A percentile compares a stretch with the other conserved stretches of the same genome.
phyloP scores from a whole-genome alignment of 2,329 filamentous ascomycete genomes.

The Trichoderma breve region DNA sequence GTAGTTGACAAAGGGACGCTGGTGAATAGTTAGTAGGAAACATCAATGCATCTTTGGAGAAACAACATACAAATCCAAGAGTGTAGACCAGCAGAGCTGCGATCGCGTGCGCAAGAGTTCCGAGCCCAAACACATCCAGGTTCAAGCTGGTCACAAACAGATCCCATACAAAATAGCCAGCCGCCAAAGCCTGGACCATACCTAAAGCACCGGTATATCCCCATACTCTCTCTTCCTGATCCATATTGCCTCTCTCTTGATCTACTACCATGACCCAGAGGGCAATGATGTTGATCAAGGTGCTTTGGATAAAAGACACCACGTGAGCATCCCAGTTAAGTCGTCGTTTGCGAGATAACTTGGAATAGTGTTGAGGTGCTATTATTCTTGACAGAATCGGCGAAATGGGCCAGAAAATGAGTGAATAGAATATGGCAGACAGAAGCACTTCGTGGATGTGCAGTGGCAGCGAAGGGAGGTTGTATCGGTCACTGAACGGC shows the following conservation, averaged over 20 bases:
- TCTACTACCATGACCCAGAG: constrained; percentile 70
- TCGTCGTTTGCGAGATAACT: constrained; percentile 59
- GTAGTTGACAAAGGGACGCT: constrained; percentile 83
- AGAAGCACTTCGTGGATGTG: constrained; percentile 75
- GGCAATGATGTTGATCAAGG: constrained; percentile 69
- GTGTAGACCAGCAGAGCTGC: constrained; percentile 72
- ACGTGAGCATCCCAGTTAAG: constrained; percentile 86
- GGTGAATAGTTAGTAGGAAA: constrained; percentile 19
- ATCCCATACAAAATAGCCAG: constrained; percentile 85
- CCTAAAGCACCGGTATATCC: constrained; percentile 72
- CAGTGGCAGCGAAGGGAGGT: constrained; percentile 65
- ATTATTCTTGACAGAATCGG: constrained; percentile 62
- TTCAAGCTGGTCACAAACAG: constrained; percentile 66
- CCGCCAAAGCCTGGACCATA: constrained; percentile 72
- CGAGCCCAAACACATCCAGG: constrained; percentile 70
- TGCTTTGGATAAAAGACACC: constrained; percentile 76
- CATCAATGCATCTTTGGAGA: neutral
- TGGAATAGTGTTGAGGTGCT: constrained; percentile 62
- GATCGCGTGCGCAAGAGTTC: constrained; percentile 73
- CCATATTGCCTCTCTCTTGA: constrained; percentile 64
- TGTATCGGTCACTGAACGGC: constrained; percentile 61
- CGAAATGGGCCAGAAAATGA: constrained; percentile 64
- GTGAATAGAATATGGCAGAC: constrained; percentile 65
- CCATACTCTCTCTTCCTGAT: constrained; percentile 68
- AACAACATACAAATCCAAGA: constrained; percentile 70